Evolutionary conservation across 495 filamentous ascomycete genomes (phyloP).

Genomic region (Wilcoxina mikolae): DNA sequence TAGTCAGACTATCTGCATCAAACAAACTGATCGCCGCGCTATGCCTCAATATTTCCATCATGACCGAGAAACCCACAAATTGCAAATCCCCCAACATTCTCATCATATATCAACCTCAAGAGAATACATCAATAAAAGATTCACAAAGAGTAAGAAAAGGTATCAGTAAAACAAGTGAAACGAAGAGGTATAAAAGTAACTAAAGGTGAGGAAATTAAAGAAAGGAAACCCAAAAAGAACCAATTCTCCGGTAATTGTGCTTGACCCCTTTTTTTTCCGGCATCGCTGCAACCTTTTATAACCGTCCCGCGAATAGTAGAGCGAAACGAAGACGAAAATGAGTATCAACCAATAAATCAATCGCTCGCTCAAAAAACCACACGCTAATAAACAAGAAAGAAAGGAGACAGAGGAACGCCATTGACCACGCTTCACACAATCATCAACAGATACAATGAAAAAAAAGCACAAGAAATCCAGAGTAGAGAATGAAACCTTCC

Average conservation of each 20-base stretch:
- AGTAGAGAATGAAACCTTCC: constrained; percentile 14
- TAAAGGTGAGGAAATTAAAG: constrained; percentile 14
- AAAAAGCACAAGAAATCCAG: constrained; percentile 9
- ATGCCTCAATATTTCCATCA: too few species aligned
- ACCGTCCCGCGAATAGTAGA: constrained; percentile 2
- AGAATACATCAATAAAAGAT: background rate
- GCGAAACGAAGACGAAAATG: constrained; percentile 13
- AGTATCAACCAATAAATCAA: constrained; percentile 21
- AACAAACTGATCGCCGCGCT: too few species aligned
- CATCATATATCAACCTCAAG: background rate
- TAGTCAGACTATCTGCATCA: too few species aligned
- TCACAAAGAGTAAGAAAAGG: background rate
- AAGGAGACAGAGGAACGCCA: constrained; percentile 8
- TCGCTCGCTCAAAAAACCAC: constrained; percentile 12
- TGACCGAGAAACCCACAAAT: too few species aligned
- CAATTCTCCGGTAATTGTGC: constrained; percentile 22
- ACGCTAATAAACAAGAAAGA: constrained; percentile 13
- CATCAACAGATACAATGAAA: constrained; percentile 5
- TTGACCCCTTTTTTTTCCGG: constrained; percentile 24
- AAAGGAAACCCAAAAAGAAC: constrained; percentile 12
- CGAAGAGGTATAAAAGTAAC: constrained; percentile 21
- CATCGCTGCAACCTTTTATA: constrained; percentile 29
- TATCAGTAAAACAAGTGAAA: constrained; percentile 14
- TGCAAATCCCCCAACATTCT: too few species aligned
- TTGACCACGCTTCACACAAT: background rate